Base-by-base conservation (phyloP, 2,329 filamentous ascomycete species). In the Aureobasidium sp. region DNA sequence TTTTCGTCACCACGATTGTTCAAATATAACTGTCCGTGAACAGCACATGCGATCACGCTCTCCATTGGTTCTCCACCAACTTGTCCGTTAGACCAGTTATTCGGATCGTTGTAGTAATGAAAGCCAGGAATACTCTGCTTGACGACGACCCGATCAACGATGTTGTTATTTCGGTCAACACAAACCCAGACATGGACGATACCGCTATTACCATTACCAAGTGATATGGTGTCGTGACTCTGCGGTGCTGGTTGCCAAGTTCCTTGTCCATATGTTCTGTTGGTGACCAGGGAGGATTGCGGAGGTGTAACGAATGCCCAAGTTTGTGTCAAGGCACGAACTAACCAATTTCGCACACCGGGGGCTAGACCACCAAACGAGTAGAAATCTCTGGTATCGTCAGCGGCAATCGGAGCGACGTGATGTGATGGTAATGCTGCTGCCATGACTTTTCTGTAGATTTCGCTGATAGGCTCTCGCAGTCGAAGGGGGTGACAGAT, bases 31-130 rank as follows among this genome's bases (percentile, higher is more conserved):
- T 23, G 18, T 8, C 2, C 1, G 10, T 29, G 58, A 13, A 61
- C 4, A 9, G 16, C 15, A 15, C 29, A 40, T 13, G 45, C 58
- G 15, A 61, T 9, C 7, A 15, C 3, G 23, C 45, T 50, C 36
- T 61, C 58, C 31, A 61, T 20, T 9, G 58, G 58, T 29, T 61
- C 58, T 31, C 31, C 58, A 20, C 58, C 58, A 50, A 61, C 18
- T 11, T 11, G 3, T 18, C 31, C 16, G 5, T 16, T 16, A 1
- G 5, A 16, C 58, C 58, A 59, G 5, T 36, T 38, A 4, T 25
- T 10, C 20, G 40, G 56, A 18, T 33, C 15, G 27, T 11, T 25
- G 20, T 47, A 59, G 3, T 10, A 6, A 1, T 5, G 10, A 6
- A 16, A 11, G 2, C 56, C 56, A 25, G 56, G 56, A 42, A 59